Evolutionary conservation across 306 rosid genomes (phyloP), one percentile per base, ranked within the genome.

Genomic region (Vigna unguiculata): DNA sequence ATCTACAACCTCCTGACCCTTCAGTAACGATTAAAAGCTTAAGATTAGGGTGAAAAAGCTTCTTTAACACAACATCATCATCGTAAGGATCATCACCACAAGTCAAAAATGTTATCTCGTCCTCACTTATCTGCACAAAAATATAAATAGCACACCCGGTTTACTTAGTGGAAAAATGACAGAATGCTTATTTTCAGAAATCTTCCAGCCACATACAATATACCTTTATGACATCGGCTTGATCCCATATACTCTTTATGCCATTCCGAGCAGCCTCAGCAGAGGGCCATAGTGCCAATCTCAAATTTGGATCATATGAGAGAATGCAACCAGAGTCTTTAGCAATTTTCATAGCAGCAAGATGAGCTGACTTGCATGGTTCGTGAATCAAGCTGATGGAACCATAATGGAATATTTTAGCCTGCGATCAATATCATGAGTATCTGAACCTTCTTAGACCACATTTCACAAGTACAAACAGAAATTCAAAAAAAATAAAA

Each of bases 301-400:
- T 90, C 80, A 95, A 86, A 75, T 95, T 95, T 36, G 98, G 99
- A 63, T 96, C 99, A 82, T 92, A 92, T 20, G 98, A 96, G 74
- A 96, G 97, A 81, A 96, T 85, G 79, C 91, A 91, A 53, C 93
- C 97, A 32, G 92, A 79, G 14, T 80, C 86, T 83, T 79, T 92
- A 67, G 99, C 99, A 49, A 87, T 82, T 71, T 69, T 78, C 91
- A 96, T 59, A 6, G 97, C 96, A 78, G 94, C 98, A 77, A 86
- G 91, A 78, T 96, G 99, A 72, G 97, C 83, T 40, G 92, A 90
- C 77, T 81, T 85, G 85, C 86, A 82, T 20, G 99, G 99, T 54
- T 96, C 99, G 11, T 82, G 84, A 70, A 93, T 91, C 91, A 93
- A 90, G 86, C 96, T 93, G 76, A 93, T 93, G 62, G 98, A 93